These are phyloP conservation scores for Colletotrichum endophyticum DNA, from an alignment of 2,329 filamentous ascomycete species.

Conservation along the genomic window DNA sequence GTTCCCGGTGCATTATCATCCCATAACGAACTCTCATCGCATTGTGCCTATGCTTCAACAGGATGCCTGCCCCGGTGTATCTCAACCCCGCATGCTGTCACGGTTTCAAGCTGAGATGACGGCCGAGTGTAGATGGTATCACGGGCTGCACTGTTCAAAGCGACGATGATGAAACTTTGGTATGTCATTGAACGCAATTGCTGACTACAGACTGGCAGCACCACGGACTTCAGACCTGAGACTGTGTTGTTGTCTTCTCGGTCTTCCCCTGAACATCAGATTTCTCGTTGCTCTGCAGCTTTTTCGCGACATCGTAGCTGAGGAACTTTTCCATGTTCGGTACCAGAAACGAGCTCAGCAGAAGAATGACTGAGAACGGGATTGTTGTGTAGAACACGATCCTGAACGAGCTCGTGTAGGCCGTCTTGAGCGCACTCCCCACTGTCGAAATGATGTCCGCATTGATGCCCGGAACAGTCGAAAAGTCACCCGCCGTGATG, in stretches of 20 bases:
- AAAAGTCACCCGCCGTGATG: conserved; percentile 34
- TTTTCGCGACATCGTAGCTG: conserved; percentile 47
- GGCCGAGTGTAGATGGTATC: neutral
- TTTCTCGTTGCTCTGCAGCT: conserved; percentile 34
- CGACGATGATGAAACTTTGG: neutral
- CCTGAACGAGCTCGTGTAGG: conserved; percentile 48
- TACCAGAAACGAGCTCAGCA: conserved; percentile 40
- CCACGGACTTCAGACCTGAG: neutral
- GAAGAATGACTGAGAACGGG: conserved; percentile 42
- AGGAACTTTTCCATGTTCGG: conserved; percentile 48
- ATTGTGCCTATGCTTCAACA: neutral
- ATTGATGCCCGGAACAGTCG: conserved; percentile 37
- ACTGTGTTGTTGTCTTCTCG: neutral
- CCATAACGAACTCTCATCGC: neutral
- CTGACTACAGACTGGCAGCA: neutral
- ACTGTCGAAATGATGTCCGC: conserved; percentile 36
- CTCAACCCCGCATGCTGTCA: neutral
- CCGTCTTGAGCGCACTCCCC: conserved; percentile 36
- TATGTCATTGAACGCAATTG: neutral
- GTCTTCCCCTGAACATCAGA: neutral
- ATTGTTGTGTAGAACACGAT: conserved; percentile 46
- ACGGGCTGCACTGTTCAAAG: neutral
- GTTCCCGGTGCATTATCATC: neutral
- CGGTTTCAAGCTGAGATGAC: neutral
- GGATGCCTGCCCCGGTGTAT: neutral